Evolutionary conservation across 345 rosid genomes (phyloP).

Genomic region (Erysimum cheiranthoides): DNA sequence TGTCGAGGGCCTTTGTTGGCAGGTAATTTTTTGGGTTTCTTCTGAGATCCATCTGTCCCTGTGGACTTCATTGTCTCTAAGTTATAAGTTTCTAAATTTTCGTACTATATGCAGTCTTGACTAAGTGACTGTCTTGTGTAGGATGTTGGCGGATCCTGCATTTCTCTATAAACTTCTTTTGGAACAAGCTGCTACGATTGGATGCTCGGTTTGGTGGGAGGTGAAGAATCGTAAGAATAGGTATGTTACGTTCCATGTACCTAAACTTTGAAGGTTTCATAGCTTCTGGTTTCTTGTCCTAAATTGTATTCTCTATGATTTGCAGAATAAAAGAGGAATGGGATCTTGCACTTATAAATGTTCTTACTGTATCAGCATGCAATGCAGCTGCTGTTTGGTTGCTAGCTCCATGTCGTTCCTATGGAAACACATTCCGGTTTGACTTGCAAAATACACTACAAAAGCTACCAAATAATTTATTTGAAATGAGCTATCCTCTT

Average conservation of each 20-base stretch:
- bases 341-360: conserved; percentile 93
- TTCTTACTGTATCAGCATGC: conserved; percentile 80
- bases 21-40: conserved; percentile 56
- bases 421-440: conserved; percentile 87
- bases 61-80: conserved; percentile 12
- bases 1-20: conserved; percentile 95
- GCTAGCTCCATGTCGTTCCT: conserved; percentile 93
- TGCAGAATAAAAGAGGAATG: conserved; percentile 87
- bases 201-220: conserved; percentile 94
- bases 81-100: not conserved
- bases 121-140: conserved; percentile 44
- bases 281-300: conserved; percentile 34
- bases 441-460: conserved; percentile 93
- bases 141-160: conserved; percentile 97
- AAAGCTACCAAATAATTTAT: conserved; percentile 94
- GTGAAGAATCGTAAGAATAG: conserved; percentile 83
- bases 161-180: conserved; percentile 81
- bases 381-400: conserved; percentile 89
- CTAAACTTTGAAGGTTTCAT: conserved; percentile 1
- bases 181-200: conserved; percentile 87
- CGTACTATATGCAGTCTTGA: conserved; percentile 19
- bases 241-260: conserved; percentile 44
- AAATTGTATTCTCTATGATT: conserved; percentile 18
- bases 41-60: conserved; percentile 1
- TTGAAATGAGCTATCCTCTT: conserved; percentile 88